Evolutionary conservation across 495 filamentous ascomycete species (phyloP), one percentile per base, ranked within the genome.

Genomic region (Talaromyces ruber): DNA sequence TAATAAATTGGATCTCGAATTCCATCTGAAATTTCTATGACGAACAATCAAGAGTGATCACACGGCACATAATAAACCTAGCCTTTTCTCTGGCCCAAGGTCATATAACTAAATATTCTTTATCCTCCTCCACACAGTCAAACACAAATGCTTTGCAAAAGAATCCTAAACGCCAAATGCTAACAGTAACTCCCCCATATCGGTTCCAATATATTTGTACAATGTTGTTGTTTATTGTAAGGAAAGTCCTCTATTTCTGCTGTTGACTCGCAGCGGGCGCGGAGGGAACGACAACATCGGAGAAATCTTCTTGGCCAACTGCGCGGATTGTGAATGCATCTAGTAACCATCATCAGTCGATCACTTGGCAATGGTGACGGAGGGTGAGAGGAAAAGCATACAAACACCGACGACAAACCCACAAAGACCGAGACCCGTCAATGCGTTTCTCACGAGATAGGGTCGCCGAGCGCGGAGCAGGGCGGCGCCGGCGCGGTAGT

Each of bases 261-360:
- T 72, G 64, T 65, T 60, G 39, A 52, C 43, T 51, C 14, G 24
- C 5, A 62, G 66, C 74, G 52, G 88, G 87, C 6, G 82, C 78
- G 68, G 89, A 87, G 55, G 93, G 92, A 50, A 96, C 86, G 43
- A 63, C 56, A 60, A 99, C 92, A 71, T 99, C 94, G 66, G 93
- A 91, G 82, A 99, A 99, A 63, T 99, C 92, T 73, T 99, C 94
- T 76, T 98, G 95, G 37, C 92, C 88, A 69, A 99, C 87, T 25
- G 89, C 92, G 58, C 78, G 81, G 70, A 99, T 89, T 8, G 94
- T 98, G 74, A 88, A 98, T 58, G 84, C 75, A 71, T 97, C 94
- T 98, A 63, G 58, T 57, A 28, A 26, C 18, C 25, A n/a, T n/a
- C 28, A 51, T n/a, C 6, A 7, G 18, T 54, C 22, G 14, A 6